Evolutionary conservation across 2,329 filamentous ascomycete genomes (phyloP).

Genomic region (Exserohilum rostratum): DNA sequence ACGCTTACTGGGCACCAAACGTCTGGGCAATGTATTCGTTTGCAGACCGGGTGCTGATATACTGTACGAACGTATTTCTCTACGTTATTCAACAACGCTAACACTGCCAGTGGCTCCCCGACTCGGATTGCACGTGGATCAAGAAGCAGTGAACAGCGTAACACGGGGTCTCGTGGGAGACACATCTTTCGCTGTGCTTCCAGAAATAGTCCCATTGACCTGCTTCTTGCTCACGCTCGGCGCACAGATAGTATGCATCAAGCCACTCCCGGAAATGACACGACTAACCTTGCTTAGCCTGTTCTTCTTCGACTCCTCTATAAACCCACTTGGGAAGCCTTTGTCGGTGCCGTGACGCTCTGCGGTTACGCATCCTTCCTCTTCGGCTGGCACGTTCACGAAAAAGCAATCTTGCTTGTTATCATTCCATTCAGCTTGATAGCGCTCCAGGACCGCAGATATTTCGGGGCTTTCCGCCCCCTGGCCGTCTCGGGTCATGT

Average conservation of each 20-base stretch:
- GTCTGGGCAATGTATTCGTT: conserved; percentile 98
- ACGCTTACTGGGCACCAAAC: conserved; percentile 98
- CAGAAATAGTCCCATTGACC: conserved; percentile 77
- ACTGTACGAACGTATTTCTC: conserved; percentile 62
- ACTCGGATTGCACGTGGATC: conserved; percentile 74
- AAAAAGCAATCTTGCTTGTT: conserved; percentile 93
- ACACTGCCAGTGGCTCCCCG: conserved; percentile 73
- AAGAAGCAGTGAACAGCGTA: conserved; percentile 80
- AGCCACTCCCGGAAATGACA: background rate
- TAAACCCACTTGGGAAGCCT: conserved; percentile 82
- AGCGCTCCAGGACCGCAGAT: conserved; percentile 85
- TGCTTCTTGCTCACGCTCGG: conserved; percentile 84
- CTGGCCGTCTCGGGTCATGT: conserved; percentile 93
- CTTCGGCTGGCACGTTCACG: conserved; percentile 98
- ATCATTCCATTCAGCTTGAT: conserved; percentile 95
- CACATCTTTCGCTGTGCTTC: conserved; percentile 90
- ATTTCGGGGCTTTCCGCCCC: conserved; percentile 89
- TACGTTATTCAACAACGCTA: background rate
- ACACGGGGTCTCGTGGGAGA: conserved; percentile 93
- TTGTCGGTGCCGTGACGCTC: conserved; percentile 86
- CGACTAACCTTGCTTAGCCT: conserved; percentile 26
- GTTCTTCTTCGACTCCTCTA: conserved; percentile 81
- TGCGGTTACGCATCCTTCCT: conserved; percentile 97
- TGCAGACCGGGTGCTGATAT: conserved; percentile 80
- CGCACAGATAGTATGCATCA: conserved; percentile 69